Conservation (phyloP, 108 stramenopile genomes). For the Cyclotella kingstonii region DNA sequence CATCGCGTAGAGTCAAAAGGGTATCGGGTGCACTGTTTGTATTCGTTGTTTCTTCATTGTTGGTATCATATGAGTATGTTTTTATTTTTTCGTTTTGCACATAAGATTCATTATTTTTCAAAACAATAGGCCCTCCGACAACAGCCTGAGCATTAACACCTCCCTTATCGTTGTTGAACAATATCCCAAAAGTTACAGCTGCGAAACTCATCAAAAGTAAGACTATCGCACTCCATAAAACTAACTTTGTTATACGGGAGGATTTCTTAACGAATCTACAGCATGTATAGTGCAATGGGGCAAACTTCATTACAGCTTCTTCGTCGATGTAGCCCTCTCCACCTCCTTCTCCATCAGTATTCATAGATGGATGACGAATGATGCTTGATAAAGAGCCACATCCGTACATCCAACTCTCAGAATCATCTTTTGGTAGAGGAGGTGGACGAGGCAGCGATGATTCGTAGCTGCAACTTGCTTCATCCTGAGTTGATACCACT, state of each 20-base stretch:
- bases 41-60: too few relatives aligned
- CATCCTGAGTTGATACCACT: not conserved
- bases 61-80: too few relatives aligned
- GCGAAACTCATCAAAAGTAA: conserved; percentile 4
- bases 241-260: not conserved
- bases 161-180: conserved; percentile 2
- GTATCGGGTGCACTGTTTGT: too few relatives aligned
- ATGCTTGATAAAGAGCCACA: conserved; percentile 7
- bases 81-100: too few relatives aligned
- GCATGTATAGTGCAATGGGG: not conserved
- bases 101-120: too few relatives aligned
- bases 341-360: not conserved
- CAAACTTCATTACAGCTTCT: conserved; percentile 9
- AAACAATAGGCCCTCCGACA: too few relatives aligned
- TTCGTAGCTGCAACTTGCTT: not conserved
- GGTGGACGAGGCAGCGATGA: conserved; percentile 1
- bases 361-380: conserved; percentile 6
- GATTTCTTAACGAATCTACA: not conserved
- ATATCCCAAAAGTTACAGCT: conserved; percentile 3
- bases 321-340: conserved; percentile 12
- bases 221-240: not conserved
- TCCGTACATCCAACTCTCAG: not conserved
- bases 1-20: too few relatives aligned
- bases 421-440: not conserved
- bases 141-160: too few relatives aligned